Percentiles rank a stretch among this genome's conserved stretches.
These are phyloP conservation scores for Botrytis elliptica DNA, from an alignment of 2,329 filamentous ascomycete genomes.

Conservation along the genomic window DNA sequence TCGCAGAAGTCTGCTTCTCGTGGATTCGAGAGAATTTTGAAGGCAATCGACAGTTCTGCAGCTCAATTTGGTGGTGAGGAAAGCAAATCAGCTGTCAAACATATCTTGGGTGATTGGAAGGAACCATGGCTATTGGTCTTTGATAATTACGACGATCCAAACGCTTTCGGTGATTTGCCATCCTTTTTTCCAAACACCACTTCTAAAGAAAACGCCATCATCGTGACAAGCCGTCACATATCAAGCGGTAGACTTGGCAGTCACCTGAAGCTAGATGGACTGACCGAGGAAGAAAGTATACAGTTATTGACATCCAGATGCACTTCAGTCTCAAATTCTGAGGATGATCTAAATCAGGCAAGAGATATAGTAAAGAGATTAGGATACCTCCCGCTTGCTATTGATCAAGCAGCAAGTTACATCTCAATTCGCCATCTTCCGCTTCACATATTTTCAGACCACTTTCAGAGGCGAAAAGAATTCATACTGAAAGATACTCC, in stretches of 20 bases:
- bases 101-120: constrained; percentile 17
- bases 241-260: constrained; percentile 18
- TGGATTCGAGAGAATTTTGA: constrained; percentile 25
- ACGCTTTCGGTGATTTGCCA: constrained; percentile 17
- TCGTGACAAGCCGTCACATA: constrained; percentile 26
- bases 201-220: constrained; percentile 1
- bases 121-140: constrained; percentile 31
- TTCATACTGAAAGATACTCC: constrained; percentile 24
- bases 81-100: constrained; percentile 16
- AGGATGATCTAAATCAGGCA: constrained; percentile 4
- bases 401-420: constrained; percentile 34
- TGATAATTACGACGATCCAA: constrained; percentile 31
- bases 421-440: constrained; percentile 25
- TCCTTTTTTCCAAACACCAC: constrained; percentile 8
- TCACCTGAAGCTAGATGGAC: neutral
- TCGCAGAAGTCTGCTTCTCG: constrained; percentile 19
- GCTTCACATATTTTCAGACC: constrained; percentile 23
- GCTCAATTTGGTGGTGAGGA: constrained; percentile 3
- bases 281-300: constrained; percentile 22
- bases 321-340: neutral
- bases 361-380: constrained; percentile 21
- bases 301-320: constrained; percentile 16
- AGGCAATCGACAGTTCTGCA: constrained; percentile 16
- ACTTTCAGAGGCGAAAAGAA: constrained; percentile 22
- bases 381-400: constrained; percentile 31